Conservation (phyloP, 352 stramenopile species). For the Phytopythium vexans region DNA sequence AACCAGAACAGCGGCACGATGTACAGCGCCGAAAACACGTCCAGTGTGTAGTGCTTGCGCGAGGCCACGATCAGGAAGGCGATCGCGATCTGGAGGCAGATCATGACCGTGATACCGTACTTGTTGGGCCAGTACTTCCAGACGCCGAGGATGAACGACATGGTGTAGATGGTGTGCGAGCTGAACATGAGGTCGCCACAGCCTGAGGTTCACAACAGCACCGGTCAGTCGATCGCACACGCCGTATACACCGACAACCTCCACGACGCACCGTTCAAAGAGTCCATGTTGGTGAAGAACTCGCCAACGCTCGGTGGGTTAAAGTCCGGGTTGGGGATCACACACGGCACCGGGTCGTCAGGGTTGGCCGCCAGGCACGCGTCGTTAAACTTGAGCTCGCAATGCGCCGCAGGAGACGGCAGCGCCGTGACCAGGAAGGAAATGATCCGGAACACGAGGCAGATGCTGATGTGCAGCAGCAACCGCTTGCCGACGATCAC, state of each 20-base stretch:
- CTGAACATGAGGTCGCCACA: slow-evolving; percentile 93
- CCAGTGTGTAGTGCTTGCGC: slow-evolving; percentile 89
- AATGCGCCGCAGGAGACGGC: slow-evolving; percentile 64
- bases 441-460: slow-evolving; percentile 61
- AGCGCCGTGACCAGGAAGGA: slow-evolving; percentile 82
- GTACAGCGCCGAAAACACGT: slow-evolving; percentile 89
- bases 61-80: slow-evolving; percentile 87
- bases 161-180: slow-evolving; percentile 91
- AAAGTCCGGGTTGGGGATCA: slow-evolving; percentile 73
- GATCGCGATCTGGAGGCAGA: slow-evolving; percentile 76
- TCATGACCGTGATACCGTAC: slow-evolving; percentile 66
- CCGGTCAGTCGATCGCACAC: slow-evolving; percentile 5
- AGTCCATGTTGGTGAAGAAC: slow-evolving; percentile 72
- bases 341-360: slow-evolving; percentile 46
- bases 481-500: slow-evolving; percentile 80
- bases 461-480: slow-evolving; percentile 77
- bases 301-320: slow-evolving; percentile 42
- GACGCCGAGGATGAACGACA: slow-evolving; percentile 82
- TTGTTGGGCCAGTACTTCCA: slow-evolving; percentile 89
- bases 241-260: slow-evolving; percentile 1
- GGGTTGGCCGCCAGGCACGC: slow-evolving; percentile 50
- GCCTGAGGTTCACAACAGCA: slow-evolving; percentile 14
- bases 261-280: slow-evolving; percentile 42
- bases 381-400: slow-evolving; percentile 69
- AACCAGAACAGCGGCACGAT: slow-evolving; percentile 86